phyloP scores from a whole-genome alignment of 2,329 filamentous ascomycete species.

The Kalmusia sp. region DNA sequence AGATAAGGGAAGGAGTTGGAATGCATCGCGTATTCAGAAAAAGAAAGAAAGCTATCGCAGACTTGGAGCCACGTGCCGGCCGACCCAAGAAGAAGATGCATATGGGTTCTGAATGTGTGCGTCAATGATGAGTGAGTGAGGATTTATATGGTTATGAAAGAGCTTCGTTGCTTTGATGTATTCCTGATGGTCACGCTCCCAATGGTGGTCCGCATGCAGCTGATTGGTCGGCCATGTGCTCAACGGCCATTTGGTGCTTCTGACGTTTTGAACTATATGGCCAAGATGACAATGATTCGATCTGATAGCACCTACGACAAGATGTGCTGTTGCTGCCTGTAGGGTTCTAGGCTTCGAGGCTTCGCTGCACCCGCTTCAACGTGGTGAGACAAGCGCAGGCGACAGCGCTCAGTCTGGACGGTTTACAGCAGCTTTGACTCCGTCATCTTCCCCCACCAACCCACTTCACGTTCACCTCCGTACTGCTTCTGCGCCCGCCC shows the following conservation, averaged over 20 bases:
- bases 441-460: conserved; percentile 20
- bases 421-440: conserved; percentile 14
- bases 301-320: background rate
- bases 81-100: too few relatives aligned
- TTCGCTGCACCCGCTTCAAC: background rate
- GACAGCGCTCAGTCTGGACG: conserved; percentile 10
- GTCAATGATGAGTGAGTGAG: too few relatives aligned
- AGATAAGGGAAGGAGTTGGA: background rate
- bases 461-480: conserved; percentile 14
- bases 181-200: too few relatives aligned
- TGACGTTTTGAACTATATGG: background rate
- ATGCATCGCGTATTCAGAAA: too few relatives aligned
- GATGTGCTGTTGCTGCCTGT: background rate
- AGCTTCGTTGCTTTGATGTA: too few relatives aligned
- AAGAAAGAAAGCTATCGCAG: background rate
- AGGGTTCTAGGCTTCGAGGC: background rate
- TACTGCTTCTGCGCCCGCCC: conserved; percentile 7
- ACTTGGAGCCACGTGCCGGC: too few relatives aligned
- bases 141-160: too few relatives aligned
- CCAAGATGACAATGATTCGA: background rate
- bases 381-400: conserved; percentile 9
- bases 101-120: too few relatives aligned
- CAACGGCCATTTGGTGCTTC: background rate
- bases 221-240: background rate
- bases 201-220: background rate